Evolutionary conservation across 2,329 filamentous ascomycete species (phyloP), one percentile per base, ranked within the genome.

Genomic region (Phialemoniopsis sp.): DNA sequence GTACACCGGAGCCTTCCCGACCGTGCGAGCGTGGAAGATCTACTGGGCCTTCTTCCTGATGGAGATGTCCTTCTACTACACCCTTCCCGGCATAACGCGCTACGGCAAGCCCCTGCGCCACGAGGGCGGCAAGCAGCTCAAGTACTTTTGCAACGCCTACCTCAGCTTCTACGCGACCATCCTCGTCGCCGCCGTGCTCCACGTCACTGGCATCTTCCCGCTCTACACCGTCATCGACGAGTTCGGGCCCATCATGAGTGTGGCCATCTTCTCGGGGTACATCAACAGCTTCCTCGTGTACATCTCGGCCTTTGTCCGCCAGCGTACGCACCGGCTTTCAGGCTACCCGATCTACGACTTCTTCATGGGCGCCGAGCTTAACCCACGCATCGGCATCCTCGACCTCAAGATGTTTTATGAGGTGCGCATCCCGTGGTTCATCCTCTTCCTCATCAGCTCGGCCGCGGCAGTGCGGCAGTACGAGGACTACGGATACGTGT

Each of bases 361-460:
- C 63, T 89, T 89, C 68, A 87, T 89, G 76, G 86, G 85, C 30
- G 81, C 83, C 3, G 85, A 90, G 62, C 68, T 90, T 39, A 89
- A 89, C 62, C 86, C 86, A 1, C 73, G 86, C 41, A 75, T 89
- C 57, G 85, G 85, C 21, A 85, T 89, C 50, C 69, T 95, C 39
- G 89, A 95, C 65, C 89, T 94, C 70, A 95, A 95, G 72, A 95
- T 95, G 89, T 95, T 95, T 68, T 93, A 89, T 56, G 89, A 95
- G 62, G 89, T 95, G 45, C 85, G 89, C 51, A 77, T 95, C 48
- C 89, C 89, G 29, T 95, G 89, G 89, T 95, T 83, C 65, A 90
- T 95, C 49, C 76, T 95, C 33, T 83, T 95, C 55, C 78, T 91
- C 43, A 72, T 91, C 32, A 83, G 82, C 42, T 74, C 85, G 43